These are phyloP conservation scores for Calonectria pteridis DNA, from an alignment of 2,329 filamentous ascomycete species.

Conservation along the genomic window DNA sequence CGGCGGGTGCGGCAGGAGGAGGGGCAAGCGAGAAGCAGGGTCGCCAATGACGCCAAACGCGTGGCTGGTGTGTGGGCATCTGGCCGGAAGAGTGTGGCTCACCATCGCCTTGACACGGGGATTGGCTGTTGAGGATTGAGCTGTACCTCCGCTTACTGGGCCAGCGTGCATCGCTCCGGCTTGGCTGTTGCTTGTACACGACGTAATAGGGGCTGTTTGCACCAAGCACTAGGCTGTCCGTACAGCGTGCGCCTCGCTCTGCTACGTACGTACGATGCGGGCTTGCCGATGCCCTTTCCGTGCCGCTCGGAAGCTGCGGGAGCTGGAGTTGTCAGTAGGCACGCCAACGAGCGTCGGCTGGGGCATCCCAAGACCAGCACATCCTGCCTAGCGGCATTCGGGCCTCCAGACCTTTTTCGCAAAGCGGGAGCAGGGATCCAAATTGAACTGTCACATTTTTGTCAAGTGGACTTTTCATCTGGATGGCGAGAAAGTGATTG, in stretches of 20 bases:
- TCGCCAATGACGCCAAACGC: constrained; percentile 19
- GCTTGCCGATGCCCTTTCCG: neutral
- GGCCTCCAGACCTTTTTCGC: neutral
- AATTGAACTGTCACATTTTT: no score
- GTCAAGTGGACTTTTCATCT: neutral
- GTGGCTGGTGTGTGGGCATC: constrained; percentile 23
- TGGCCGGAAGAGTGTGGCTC: constrained; percentile 8
- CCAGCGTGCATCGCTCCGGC: neutral
- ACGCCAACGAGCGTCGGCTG: neutral
- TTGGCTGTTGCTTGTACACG: neutral
- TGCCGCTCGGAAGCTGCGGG: constrained; percentile 21
- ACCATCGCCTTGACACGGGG: neutral
- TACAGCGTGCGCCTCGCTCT: constrained; percentile 12
- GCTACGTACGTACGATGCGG: neutral
- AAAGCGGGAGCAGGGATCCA: neutral
- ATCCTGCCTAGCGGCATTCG: neutral
- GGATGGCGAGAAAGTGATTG: neutral
- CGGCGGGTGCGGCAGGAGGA: constrained; percentile 16
- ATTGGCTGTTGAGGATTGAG: neutral
- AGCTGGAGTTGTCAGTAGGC: constrained; percentile 1
- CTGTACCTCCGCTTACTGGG: neutral
- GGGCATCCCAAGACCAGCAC: neutral
- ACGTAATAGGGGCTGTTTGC: neutral
- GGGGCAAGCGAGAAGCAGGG: constrained; percentile 8
- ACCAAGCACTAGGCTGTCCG: neutral